Base-by-base conservation (phyloP, 192 early-diverging fungal genomes). In the Neocallimastix lanati region DNA sequence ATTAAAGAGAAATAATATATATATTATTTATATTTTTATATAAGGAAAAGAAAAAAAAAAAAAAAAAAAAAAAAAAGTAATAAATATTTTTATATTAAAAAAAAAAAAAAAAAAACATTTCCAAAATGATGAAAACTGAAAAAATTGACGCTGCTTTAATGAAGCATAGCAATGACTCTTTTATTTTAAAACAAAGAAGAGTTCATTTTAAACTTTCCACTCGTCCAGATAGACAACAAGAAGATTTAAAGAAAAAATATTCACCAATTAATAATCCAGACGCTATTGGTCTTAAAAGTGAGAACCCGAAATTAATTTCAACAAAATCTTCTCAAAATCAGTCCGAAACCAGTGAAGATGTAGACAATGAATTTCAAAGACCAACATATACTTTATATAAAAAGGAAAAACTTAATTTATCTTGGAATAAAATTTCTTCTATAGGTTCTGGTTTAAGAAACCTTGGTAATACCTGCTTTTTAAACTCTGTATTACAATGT, bases 401-500 rank as follows among this genome's bases (percentile, higher is more conserved):
- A 29, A 85, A 84, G n/a, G 88, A 88, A 29, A 83, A 85, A 78
- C 85, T 93, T 28, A 78, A 87, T 11, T 77, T 81, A 33, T 79
- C 82, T 40, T 94, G 93, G 93, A 83, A 84, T 25, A 76, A 82
- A 21, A 83, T 86, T 76, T 86, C 88, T 27, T 81, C 87, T 13
- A 88, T 92, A 29, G 93, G 92, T 12, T 88, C 91, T 13, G 92
- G 92, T 14, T 83, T 94, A 36, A 82, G 86, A 80, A 93, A 94
- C 79, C 87, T 90, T 78, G 89, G 90, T 35, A 93, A 93, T 78
- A 93, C 93, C 6, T 94, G 93, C 79, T 94, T 92, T 80, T 80
- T 93, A n/a, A 94, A 94, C 84, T 91, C 93, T 13, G 88, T 92
- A 2, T 86, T 94, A 28, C 91, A 94, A 81, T 93, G 91, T 79